These are phyloP conservation scores for Mycena rosella DNA, from an alignment of 768 basidiomycete genomes.

Conservation along the genomic window DNA sequence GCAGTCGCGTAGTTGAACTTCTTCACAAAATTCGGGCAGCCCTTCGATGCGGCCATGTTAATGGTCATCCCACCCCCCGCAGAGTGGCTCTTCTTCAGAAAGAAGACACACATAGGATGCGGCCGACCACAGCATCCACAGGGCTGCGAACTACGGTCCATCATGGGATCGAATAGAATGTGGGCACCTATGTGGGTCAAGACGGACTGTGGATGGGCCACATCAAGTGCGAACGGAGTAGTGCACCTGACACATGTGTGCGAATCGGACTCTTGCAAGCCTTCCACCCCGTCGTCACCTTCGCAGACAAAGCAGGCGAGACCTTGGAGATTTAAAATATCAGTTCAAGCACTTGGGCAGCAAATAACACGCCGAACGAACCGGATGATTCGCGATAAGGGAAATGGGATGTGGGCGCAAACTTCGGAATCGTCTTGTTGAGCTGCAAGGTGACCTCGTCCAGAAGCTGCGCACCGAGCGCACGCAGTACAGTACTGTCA, in stretches of 20 bases:
- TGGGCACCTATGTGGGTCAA: slow-evolving; percentile 46
- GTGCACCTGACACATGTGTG: neutral
- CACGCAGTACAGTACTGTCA: slow-evolving; percentile 39
- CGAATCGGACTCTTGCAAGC: neutral
- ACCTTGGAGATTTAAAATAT: too few species aligned
- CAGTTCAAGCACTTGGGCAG: too few species aligned
- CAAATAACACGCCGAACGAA: too few species aligned
- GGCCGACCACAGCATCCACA: slow-evolving; percentile 46
- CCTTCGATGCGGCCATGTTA: neutral
- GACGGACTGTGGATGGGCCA: slow-evolving; percentile 37
- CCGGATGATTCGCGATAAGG: slow-evolving; percentile 3
- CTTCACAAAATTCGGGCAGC: slow-evolving; percentile 4
- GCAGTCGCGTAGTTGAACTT: too few species aligned
- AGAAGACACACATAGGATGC: neutral
- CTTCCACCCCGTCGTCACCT: neutral
- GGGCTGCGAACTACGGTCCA: slow-evolving; percentile 30
- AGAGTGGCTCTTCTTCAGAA: slow-evolving; percentile 7
- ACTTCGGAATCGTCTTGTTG: neutral
- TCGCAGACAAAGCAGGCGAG: slow-evolving; percentile 16
- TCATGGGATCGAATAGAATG: slow-evolving; percentile 40
- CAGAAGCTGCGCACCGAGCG: slow-evolving; percentile 38
- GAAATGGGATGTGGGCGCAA: neutral
- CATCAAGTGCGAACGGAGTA: neutral
- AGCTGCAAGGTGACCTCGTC: slow-evolving; percentile 33
- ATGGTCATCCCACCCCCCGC: neutral